Conservation (phyloP, 352 stramenopile species). For the Elongisporangium senticosum region DNA sequence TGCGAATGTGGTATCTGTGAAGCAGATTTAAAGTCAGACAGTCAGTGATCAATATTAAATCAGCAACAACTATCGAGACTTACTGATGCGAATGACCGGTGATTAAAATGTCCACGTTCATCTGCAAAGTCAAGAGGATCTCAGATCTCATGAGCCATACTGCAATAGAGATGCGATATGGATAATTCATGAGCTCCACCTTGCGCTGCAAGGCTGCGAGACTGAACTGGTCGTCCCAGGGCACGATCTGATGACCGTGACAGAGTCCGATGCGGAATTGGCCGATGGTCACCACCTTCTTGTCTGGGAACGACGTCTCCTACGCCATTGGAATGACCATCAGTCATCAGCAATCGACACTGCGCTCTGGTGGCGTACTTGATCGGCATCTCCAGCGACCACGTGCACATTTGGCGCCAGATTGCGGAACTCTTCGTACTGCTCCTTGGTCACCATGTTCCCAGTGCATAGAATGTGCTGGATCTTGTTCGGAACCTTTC, state of each 20-base stretch:
- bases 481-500: constrained; percentile 97
- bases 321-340: constrained; percentile 11
- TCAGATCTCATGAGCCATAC: neutral
- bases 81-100: constrained; percentile 94
- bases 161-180: neutral
- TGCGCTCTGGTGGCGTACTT: constrained; percentile 28
- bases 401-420: constrained; percentile 96
- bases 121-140: constrained; percentile 23
- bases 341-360: too few relatives aligned
- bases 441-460: constrained; percentile 94
- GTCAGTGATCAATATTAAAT: neutral
- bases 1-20: constrained; percentile 78
- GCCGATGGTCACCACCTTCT: constrained; percentile 94
- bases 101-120: constrained; percentile 98
- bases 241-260: constrained; percentile 96
- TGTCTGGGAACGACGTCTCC: constrained; percentile 89
- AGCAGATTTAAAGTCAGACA: neutral
- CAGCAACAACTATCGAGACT: constrained; percentile 6
- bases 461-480: constrained; percentile 98
- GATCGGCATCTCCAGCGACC: constrained; percentile 94
- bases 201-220: constrained; percentile 88
- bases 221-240: constrained; percentile 84
- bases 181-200: neutral
- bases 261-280: constrained; percentile 96
- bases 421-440: constrained; percentile 93